These are phyloP conservation scores for Arthrinium puccinioides DNA, from an alignment of 2,329 filamentous ascomycete genomes.

Conservation along the genomic window DNA sequence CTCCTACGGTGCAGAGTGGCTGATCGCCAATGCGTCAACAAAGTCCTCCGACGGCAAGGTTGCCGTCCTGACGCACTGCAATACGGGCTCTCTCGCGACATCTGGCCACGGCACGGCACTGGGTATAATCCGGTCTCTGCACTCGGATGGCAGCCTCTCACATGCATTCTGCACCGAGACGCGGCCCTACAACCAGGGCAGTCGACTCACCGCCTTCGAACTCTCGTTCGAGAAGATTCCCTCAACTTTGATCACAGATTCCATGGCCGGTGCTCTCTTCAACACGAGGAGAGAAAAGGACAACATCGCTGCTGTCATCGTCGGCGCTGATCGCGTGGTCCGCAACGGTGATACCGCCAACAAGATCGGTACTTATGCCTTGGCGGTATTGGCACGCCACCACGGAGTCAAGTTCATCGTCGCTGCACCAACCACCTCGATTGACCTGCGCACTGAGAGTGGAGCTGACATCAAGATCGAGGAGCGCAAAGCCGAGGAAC, in stretches of 20 bases:
- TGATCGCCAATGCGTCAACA: conserved; percentile 50
- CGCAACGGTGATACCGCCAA: conserved; percentile 97
- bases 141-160: conserved; percentile 56
- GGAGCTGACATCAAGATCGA: conserved; percentile 85
- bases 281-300: conserved; percentile 50
- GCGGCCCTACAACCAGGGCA: conserved; percentile 95
- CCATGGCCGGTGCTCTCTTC: conserved; percentile 89
- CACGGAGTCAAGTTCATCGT: conserved; percentile 94
- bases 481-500: conserved; percentile 71
- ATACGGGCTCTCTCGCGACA: conserved; percentile 92
- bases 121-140: conserved; percentile 83
- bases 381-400: conserved; percentile 82
- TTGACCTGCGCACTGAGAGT: conserved; percentile 73
- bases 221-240: conserved; percentile 91
- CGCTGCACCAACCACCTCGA: conserved; percentile 88
- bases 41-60: conserved; percentile 44
- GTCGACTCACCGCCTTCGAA: conserved; percentile 89
- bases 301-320: conserved; percentile 79
- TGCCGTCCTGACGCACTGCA: conserved; percentile 94
- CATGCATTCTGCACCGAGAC: conserved; percentile 97
- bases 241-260: conserved; percentile 87
- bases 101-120: conserved; percentile 96
- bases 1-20: conserved; percentile 74
- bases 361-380: conserved; percentile 92
- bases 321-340: conserved; percentile 90